phyloP scores from a whole-genome alignment of 805 yeast species.

The Hanseniaspora lachancei region DNA sequence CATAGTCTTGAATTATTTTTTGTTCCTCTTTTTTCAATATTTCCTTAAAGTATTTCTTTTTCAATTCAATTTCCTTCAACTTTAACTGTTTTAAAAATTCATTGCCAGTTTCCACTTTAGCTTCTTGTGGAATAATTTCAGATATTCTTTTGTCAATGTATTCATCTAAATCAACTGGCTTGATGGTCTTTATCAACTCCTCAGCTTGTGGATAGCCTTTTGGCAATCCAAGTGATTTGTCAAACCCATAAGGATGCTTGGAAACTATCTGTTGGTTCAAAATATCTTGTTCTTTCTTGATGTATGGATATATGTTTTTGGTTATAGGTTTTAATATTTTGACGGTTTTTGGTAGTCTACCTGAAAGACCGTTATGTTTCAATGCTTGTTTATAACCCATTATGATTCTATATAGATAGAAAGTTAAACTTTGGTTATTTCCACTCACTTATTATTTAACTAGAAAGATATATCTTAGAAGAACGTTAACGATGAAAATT shows the following conservation, averaged over 20 bases:
- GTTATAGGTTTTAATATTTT: slow-evolving; percentile 59
- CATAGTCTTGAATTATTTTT: slow-evolving; percentile 21
- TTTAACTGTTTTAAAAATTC: neutral
- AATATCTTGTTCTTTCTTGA: slow-evolving; percentile 11
- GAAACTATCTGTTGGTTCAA: slow-evolving; percentile 15
- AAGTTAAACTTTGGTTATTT: neutral
- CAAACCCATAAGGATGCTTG: slow-evolving; percentile 22
- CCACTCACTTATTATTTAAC: neutral
- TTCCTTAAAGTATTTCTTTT: slow-evolving; percentile 57
- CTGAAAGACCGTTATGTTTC: slow-evolving; percentile 50
- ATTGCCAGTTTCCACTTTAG: slow-evolving; percentile 13
- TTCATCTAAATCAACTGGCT: slow-evolving; percentile 38
- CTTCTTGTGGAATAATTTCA: slow-evolving; percentile 29
- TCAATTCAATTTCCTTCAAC: slow-evolving; percentile 31
- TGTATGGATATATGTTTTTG: slow-evolving; percentile 31
- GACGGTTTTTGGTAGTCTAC: slow-evolving; percentile 68
- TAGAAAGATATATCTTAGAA: too few relatives aligned
- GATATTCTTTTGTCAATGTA: slow-evolving; percentile 43
- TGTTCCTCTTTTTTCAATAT: slow-evolving; percentile 45
- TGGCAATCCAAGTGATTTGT: slow-evolving; percentile 26
- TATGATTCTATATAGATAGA: neutral
- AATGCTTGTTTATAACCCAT: slow-evolving; percentile 37
- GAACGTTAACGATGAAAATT: too few relatives aligned
- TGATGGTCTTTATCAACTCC: slow-evolving; percentile 19
- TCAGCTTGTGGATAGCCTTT: slow-evolving; percentile 35